A percentile compares a stretch with the other conserved stretches of the same genome.
Evolutionary conservation across 768 basidiomycete genomes (phyloP).

Genomic region (Galerina marginata): DNA sequence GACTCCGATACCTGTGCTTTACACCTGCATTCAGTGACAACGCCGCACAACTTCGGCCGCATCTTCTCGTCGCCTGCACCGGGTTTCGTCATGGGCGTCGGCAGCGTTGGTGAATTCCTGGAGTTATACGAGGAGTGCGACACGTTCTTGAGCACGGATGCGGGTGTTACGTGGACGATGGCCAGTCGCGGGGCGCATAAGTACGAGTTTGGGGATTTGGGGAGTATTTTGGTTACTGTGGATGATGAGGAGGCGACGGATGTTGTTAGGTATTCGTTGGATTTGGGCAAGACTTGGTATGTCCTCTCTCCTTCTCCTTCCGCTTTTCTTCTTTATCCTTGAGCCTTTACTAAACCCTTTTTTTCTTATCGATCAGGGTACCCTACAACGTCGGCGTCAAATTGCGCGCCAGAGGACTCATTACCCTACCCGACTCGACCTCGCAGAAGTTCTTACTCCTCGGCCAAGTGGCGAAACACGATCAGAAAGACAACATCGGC

Average conservation of each 20-base stretch:
- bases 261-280: slow-evolving; percentile 75
- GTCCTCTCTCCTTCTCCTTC: slow-evolving; percentile 34
- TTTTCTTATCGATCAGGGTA: slow-evolving; percentile 51
- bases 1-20: slow-evolving; percentile 74
- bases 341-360: neutral
- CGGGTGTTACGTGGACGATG: slow-evolving; percentile 87
- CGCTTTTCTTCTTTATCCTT: slow-evolving; percentile 6
- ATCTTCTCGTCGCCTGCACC: slow-evolving; percentile 96
- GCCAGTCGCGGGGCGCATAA: slow-evolving; percentile 78
- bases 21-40: slow-evolving; percentile 92
- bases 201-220: slow-evolving; percentile 96
- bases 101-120: slow-evolving; percentile 76
- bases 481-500: slow-evolving; percentile 56
- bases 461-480: slow-evolving; percentile 71
- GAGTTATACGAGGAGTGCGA: slow-evolving; percentile 84
- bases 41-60: slow-evolving; percentile 91
- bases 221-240: slow-evolving; percentile 77
- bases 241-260: slow-evolving; percentile 85
- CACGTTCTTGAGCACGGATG: slow-evolving; percentile 92
- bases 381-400: slow-evolving; percentile 71
- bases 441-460: slow-evolving; percentile 95
- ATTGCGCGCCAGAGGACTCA: slow-evolving; percentile 76
- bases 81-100: slow-evolving; percentile 96
- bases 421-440: slow-evolving; percentile 92
- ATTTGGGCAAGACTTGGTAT: slow-evolving; percentile 85